phyloP scores from a whole-genome alignment of 768 basidiomycete species.

The Suillus placidus region DNA sequence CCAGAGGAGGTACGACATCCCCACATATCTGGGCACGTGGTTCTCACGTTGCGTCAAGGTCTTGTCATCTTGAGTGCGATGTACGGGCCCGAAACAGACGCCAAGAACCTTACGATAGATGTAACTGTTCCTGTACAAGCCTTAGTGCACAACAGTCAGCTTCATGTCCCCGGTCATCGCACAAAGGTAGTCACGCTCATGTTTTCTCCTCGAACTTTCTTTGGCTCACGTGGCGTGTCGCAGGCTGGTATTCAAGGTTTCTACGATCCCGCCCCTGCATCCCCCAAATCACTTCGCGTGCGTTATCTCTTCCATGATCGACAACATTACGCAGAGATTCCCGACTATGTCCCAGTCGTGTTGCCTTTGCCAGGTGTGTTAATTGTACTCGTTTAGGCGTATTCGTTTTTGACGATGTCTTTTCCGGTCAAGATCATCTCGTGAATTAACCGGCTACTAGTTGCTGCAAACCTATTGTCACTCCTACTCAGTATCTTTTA shows the following conservation, averaged over 20 bases:
- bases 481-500: not conserved
- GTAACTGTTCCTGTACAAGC: conserved; percentile 84
- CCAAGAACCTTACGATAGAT: conserved; percentile 63
- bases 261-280: conserved; percentile 80
- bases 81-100: conserved; percentile 64
- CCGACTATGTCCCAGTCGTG: conserved; percentile 68
- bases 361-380: conserved; percentile 74
- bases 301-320: conserved; percentile 77
- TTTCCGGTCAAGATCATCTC: conserved; percentile 26
- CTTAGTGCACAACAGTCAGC: conserved; percentile 74
- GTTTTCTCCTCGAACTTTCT: not conserved
- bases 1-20: conserved; percentile 58
- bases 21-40: conserved; percentile 9
- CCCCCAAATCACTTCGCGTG: conserved; percentile 67
- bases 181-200: conserved; percentile 57
- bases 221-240: conserved; percentile 7
- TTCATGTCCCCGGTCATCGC: conserved; percentile 75
- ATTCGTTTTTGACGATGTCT: conserved; percentile 14
- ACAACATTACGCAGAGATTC: conserved; percentile 76
- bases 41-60: conserved; percentile 46
- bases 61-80: conserved; percentile 75
- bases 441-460: conserved; percentile 23
- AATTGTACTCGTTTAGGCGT: conserved; percentile 16
- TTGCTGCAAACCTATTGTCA: not conserved
- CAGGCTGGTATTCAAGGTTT: conserved; percentile 85